Conservation (phyloP, 148 eudicot species). For the Selenicereus undatus region DNA sequence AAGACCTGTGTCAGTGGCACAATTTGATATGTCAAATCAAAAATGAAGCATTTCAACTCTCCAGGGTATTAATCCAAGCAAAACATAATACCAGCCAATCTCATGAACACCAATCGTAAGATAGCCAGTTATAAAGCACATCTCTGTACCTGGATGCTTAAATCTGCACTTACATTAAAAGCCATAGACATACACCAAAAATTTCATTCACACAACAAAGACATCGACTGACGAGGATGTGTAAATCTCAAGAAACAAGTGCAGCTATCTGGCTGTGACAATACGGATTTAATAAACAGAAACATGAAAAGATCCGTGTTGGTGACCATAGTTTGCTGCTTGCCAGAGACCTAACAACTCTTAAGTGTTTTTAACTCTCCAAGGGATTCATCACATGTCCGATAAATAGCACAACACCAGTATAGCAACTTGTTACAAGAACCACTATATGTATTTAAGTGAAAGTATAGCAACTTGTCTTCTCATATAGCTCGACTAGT, state of each 20-base stretch:
- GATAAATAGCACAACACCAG: constrained; percentile 64
- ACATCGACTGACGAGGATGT: too few relatives aligned
- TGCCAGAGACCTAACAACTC: neutral
- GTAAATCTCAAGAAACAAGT: neutral
- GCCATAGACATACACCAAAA: neutral
- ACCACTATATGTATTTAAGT: too few relatives aligned
- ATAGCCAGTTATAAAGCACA: neutral
- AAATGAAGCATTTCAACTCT: too few relatives aligned
- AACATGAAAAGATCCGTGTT: neutral
- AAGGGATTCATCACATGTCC: constrained; percentile 67
- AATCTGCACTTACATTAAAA: neutral
- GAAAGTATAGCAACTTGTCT: too few relatives aligned
- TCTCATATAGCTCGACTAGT: too few relatives aligned
- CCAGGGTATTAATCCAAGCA: neutral
- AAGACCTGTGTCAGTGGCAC: too few relatives aligned
- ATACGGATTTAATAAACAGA: neutral
- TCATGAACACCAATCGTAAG: too few relatives aligned
- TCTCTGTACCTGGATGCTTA: neutral
- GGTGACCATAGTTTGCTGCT: neutral
- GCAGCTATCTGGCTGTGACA: neutral
- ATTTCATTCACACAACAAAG: neutral
- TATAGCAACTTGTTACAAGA: too few relatives aligned
- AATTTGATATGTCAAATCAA: too few relatives aligned
- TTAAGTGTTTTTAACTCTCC: neutral
- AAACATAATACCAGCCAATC: neutral